Percentiles rank a stretch among this genome's conserved stretches.
These are phyloP conservation scores for Aspergillus carbonarius DNA, from an alignment of 2,329 filamentous ascomycete genomes.

Conservation along the genomic window DNA sequence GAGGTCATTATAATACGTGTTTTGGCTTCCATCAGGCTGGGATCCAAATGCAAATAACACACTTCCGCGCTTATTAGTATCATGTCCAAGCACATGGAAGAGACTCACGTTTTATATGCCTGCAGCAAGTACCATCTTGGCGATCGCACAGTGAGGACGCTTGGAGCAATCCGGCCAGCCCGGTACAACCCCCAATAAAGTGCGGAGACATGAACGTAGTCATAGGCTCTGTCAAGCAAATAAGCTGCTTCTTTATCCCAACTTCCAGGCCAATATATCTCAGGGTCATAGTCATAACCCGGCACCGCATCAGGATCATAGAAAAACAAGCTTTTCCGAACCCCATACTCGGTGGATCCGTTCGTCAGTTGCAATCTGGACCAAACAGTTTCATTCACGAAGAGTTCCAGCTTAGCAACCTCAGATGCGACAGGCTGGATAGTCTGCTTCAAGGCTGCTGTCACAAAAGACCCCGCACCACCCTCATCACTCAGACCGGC, in stretches of 20 bases:
- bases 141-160: constrained; percentile 40
- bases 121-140: constrained; percentile 59
- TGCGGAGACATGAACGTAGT: constrained; percentile 59
- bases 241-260: constrained; percentile 53
- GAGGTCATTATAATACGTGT: constrained; percentile 15
- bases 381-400: constrained; percentile 54
- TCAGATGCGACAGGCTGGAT: constrained; percentile 52
- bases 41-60: background rate
- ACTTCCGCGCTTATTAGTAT: background rate
- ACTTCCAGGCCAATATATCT: constrained; percentile 50
- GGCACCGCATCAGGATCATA: constrained; percentile 51
- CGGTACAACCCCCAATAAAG: constrained; percentile 61
- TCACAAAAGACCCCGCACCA: constrained; percentile 57
- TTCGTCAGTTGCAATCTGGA: constrained; percentile 47
- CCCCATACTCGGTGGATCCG: constrained; percentile 40
- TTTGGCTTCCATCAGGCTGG: background rate
- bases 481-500: constrained; percentile 61
- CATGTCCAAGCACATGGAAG: constrained; percentile 20
- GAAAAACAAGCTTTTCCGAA: constrained; percentile 59
- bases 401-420: constrained; percentile 54
- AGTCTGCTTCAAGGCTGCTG: constrained; percentile 56
- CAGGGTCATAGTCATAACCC: constrained; percentile 46
- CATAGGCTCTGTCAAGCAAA: constrained; percentile 54
- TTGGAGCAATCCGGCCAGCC: constrained; percentile 51
- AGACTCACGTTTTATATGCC: constrained; percentile 49